Percentiles rank a stretch among this genome's conserved stretches.
Evolutionary conservation across 1,139 yeast species (phyloP).

Genomic region (Meyerozyma elateridarum): DNA sequence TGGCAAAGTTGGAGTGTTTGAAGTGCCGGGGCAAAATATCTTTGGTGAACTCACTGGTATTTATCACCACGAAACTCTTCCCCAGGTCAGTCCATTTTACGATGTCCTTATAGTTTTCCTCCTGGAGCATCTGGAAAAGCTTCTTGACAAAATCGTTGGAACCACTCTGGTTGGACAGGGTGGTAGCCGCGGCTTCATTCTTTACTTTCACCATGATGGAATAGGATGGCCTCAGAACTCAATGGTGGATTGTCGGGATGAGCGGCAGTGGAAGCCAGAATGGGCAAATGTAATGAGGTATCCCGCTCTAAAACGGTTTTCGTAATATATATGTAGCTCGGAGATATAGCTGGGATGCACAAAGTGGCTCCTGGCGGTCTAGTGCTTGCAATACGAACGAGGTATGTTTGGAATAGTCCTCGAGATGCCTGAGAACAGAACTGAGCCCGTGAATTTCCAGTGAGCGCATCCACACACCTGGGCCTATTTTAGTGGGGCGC

Average conservation of each 20-base stretch:
- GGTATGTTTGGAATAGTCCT: too few species aligned
- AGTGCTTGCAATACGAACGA: too few species aligned
- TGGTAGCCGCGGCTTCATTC: conserved; percentile 4
- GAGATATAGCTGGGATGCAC: too few species aligned
- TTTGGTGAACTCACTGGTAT: conserved; percentile 59
- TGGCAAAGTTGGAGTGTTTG: conserved; percentile 84
- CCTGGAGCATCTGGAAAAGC: conserved; percentile 79
- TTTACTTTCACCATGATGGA: conserved; percentile 2
- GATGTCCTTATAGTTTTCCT: conserved; percentile 62
- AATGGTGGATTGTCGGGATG: too few species aligned
- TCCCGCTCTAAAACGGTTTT: too few species aligned
- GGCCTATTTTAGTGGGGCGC: background rate
- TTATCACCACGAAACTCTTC: conserved; percentile 81
- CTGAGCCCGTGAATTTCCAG: too few species aligned
- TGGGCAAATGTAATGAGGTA: too few species aligned
- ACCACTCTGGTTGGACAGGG: conserved; percentile 23
- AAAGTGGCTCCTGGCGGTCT: too few species aligned
- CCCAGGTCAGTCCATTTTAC: conserved; percentile 84
- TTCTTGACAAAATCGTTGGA: conserved; percentile 76
- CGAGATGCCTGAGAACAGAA: too few species aligned
- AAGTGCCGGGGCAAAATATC: conserved; percentile 52
- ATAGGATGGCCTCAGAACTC: too few species aligned
- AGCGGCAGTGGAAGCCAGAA: too few species aligned
- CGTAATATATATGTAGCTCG: too few species aligned
- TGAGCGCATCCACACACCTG: conserved; percentile 3